Percentiles rank a stretch among this genome's conserved stretches.
phyloP scores from a whole-genome alignment of 495 filamentous ascomycete species.

The Recurvomyces mirabilis region DNA sequence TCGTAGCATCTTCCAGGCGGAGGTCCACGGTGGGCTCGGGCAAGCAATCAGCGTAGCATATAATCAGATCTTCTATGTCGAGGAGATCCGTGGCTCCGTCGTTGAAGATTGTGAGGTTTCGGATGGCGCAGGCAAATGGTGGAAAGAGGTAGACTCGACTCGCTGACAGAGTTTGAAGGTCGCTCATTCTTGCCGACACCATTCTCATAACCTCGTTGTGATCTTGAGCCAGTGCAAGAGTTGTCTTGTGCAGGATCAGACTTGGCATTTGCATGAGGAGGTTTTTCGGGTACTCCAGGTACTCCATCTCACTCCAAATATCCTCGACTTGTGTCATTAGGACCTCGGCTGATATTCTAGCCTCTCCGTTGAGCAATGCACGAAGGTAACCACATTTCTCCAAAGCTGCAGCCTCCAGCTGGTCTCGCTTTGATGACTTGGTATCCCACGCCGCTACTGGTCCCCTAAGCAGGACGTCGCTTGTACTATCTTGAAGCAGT shows the following conservation, averaged over 20 bases:
- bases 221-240: constrained; percentile 6
- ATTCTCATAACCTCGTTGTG: not conserved
- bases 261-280: constrained; percentile 20
- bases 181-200: constrained; percentile 6
- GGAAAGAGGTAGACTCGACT: constrained; percentile 26
- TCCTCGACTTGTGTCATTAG: constrained; percentile 19
- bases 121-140: constrained; percentile 21
- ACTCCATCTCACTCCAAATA: constrained; percentile 32
- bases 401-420: constrained; percentile 1
- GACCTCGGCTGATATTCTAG: not conserved
- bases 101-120: constrained; percentile 14
- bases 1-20: constrained; percentile 27
- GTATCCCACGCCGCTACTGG: not conserved
- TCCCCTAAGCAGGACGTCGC: not conserved
- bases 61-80: constrained; percentile 23
- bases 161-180: constrained; percentile 21
- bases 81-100: constrained; percentile 17
- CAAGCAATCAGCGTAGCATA: constrained; percentile 24
- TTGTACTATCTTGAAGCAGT: not conserved
- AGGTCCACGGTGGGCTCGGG: constrained; percentile 30
- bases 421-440: constrained; percentile 3
- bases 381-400: constrained; percentile 2
- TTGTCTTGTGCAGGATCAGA: constrained; percentile 23
- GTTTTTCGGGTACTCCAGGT: constrained; percentile 30
- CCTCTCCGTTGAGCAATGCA: not conserved